Base-by-base conservation (phyloP, 2,329 filamentous ascomycete genomes). In the Hymenoscyphus scutula region DNA sequence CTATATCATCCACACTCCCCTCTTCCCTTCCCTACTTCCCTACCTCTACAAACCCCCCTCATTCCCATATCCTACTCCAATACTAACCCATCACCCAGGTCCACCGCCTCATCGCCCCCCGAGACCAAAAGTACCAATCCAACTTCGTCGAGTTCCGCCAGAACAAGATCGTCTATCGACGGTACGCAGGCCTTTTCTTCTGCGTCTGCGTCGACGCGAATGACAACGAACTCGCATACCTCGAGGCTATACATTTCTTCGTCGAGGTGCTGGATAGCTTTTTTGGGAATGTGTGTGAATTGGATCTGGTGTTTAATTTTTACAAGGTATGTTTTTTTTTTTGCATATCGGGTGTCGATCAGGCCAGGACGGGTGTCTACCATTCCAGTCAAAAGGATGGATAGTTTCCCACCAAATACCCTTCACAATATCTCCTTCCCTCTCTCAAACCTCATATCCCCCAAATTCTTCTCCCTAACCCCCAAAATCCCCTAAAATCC, bases 191-290 rank as follows among this genome's bases (percentile, higher is more conserved):
- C 0, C 87, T 99, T 63, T 99, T 99, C 85, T 99, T 99, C 82
- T 99, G 95, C 82, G 96, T 93, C 60, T 98, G 95, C 78, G 95
- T 99, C 75, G 95, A 99, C 79, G 96, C 94, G 58, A 98, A 97
- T 77, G 95, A 99, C 78, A 99, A 98, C 78, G 95, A 99, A 81
- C 82, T 99, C 65, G 94, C 95, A 29, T 98, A 92, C 74, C 84
- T 99, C 64, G 95, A 99, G 79, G 95, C 93, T 6, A 97, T 99
- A 74, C 95, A 99, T 79, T 99, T 99, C 82, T 99, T 99, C 74
- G 95, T 99, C 71, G 95, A 99, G 81, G 95, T 99, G 65, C 84
- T 99, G 72, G 95, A 99, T 82, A 88, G 93, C 73, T 99, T 99
- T 80, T 99, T 99, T 77, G 95, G 95, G 69, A 99, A 99, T 77